Percentiles rank a stretch among this genome's conserved stretches.
These are phyloP conservation scores for Yarrowia sp. DNA, from an alignment of 805 yeast species.

Conservation along the genomic window DNA sequence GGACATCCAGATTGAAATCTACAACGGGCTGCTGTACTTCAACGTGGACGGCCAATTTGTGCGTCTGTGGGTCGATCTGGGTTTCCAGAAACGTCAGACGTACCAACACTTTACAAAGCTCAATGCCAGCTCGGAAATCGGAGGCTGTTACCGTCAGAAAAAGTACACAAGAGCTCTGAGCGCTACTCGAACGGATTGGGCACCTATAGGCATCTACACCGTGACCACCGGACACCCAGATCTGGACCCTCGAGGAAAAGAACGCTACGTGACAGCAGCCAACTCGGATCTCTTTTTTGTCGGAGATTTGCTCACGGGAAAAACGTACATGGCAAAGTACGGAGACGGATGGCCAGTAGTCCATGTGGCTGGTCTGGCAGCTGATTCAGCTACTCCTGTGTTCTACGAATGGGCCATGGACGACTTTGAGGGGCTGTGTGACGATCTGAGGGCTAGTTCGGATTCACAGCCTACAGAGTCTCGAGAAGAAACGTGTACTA, in stretches of 20 bases:
- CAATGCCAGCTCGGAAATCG: background rate
- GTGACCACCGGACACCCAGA: background rate
- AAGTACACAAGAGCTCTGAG: background rate
- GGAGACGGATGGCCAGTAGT: background rate
- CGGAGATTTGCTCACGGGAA: background rate
- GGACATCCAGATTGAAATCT: slow-evolving; percentile 1
- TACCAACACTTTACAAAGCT: background rate
- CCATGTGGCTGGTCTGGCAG: background rate
- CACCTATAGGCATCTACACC: background rate
- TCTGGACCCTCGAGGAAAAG: background rate
- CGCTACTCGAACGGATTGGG: background rate
- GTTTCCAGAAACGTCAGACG: background rate
- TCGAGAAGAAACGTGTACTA: background rate
- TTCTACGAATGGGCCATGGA: background rate
- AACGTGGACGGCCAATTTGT: background rate
- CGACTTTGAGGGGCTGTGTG: background rate
- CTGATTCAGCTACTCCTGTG: background rate
- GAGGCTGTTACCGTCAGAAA: background rate
- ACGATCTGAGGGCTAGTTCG: background rate
- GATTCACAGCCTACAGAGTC: background rate
- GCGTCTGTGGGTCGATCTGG: slow-evolving; percentile 1
- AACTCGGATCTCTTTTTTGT: background rate
- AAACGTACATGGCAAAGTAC: background rate
- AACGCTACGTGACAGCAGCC: background rate
- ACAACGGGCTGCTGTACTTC: background rate